These are phyloP conservation scores for Penicillium sp. DNA, from an alignment of 2,329 filamentous ascomycete species.

Conservation along the genomic window DNA sequence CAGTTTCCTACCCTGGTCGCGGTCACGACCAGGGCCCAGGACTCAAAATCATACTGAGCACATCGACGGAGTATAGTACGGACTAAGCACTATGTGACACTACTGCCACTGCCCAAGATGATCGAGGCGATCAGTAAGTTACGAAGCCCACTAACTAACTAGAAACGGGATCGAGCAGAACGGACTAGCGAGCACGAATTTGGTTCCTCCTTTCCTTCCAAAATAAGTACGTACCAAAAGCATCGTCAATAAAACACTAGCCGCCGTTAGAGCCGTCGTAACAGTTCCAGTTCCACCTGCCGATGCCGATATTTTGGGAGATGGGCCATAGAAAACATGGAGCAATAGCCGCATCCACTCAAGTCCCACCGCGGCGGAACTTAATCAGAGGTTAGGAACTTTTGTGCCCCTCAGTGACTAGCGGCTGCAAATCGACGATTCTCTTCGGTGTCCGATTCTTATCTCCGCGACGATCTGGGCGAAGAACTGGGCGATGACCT, in stretches of 20 bases:
- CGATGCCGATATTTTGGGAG: slow-evolving; percentile 12
- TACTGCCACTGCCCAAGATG: neutral
- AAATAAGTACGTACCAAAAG: neutral
- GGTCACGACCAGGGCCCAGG: neutral
- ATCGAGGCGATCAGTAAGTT: neutral
- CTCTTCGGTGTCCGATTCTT: slow-evolving; percentile 7
- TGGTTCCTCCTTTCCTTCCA: neutral
- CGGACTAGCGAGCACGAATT: neutral
- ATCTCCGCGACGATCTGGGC: neutral
- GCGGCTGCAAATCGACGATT: neutral
- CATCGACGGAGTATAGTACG: neutral
- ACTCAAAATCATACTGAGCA: slow-evolving; percentile 1
- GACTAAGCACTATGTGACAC: neutral
- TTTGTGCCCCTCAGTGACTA: slow-evolving; percentile 12
- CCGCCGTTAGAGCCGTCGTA: neutral
- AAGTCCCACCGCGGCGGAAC: slow-evolving; percentile 18
- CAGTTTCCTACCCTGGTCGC: neutral
- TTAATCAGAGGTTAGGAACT: slow-evolving; percentile 12
- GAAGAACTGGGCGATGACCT: neutral
- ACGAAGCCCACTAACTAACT: neutral
- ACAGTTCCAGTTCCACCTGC: neutral
- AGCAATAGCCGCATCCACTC: slow-evolving; percentile 20
- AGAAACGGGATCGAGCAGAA: neutral
- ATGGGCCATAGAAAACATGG: slow-evolving; percentile 13
- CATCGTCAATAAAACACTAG: neutral